A percentile compares a stretch with the other conserved stretches of the same genome.
These are phyloP conservation scores for Colletotrichum theobromicola DNA, from an alignment of 2,329 filamentous ascomycete genomes.

Conservation along the genomic window DNA sequence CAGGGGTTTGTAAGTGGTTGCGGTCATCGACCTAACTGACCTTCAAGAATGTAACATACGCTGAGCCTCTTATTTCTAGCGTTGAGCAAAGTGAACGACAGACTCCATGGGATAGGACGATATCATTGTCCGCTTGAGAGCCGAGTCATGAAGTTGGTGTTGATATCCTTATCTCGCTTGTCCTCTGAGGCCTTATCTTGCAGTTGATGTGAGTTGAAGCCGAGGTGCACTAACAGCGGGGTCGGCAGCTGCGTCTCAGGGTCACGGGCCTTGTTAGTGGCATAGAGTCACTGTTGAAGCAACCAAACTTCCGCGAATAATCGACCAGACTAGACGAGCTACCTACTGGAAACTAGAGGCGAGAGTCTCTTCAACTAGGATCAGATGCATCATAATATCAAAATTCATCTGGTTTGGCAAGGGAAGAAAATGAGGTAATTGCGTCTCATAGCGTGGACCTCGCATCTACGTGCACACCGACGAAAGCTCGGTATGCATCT, in stretches of 20 bases:
- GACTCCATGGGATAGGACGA: background rate
- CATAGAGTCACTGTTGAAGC: background rate
- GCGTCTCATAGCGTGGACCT: background rate
- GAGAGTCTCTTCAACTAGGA: background rate
- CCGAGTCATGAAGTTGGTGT: background rate
- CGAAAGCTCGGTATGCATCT: background rate
- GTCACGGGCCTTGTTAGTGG: background rate
- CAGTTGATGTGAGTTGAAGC: background rate
- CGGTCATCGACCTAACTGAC: background rate
- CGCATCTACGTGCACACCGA: background rate
- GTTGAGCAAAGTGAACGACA: background rate
- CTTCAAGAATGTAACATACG: background rate
- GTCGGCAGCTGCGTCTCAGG: background rate
- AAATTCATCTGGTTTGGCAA: background rate
- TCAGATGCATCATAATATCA: background rate
- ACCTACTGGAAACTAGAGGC: background rate
- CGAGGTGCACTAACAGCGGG: constrained; percentile 14
- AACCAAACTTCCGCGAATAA: background rate
- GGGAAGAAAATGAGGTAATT: background rate
- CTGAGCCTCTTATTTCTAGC: background rate
- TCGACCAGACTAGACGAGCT: background rate
- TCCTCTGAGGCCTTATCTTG: background rate
- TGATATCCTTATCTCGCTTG: background rate
- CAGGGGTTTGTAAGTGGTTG: background rate
- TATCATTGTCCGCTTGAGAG: background rate